Base-by-base conservation (phyloP, 768 basidiomycete species). In the Trametes gibbosa region DNA sequence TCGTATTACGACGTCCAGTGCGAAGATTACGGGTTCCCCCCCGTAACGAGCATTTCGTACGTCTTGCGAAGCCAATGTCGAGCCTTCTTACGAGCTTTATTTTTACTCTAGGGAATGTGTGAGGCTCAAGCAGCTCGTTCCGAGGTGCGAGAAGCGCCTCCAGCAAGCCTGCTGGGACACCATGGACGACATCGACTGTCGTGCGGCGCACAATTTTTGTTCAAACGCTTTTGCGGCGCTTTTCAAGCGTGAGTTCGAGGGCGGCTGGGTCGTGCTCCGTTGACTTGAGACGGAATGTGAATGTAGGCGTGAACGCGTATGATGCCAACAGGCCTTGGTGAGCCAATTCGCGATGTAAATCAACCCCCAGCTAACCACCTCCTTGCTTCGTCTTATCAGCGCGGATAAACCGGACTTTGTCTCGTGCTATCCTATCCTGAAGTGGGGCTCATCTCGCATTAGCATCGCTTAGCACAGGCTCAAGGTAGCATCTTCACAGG, bases 1-100 rank as follows among this genome's bases (percentile, higher is more conserved):
- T 72, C 77, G 2, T 77, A 75, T 51, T 70, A 79, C 58, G 81
- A 85, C 50, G 77, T 87, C 69, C 70, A 73, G 32, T 88, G 87
- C 34, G 41, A 64, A 59, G 41, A 34, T 32, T 35, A 51, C 2
- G 54, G 58, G 3, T 58, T 6, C 65, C 75, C 24, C 77, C 84
- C 80, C 8, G 68, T 82, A 34, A 63, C 72, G 34, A 76, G 73
- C 21, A 84, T 86, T 37, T 77, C 77, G 70, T 72, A 53, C 42
- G 69, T 45, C 8, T 34, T 16, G n/a, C n/a, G 17, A 32, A 19
- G 7, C 40, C 0, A 32, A 10, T 32, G 10, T 32, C 10, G 29
- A 10, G 29, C 29, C 29, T 5, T 4, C 10, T 32, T 10, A 32
- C 29, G 29, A 32, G 29, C 29, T 32, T 32, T 32, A 32, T 10